Evolutionary conservation across 192 early-diverging fungal genomes (phyloP).

Genomic region (Umbelopsis vinacea): DNA sequence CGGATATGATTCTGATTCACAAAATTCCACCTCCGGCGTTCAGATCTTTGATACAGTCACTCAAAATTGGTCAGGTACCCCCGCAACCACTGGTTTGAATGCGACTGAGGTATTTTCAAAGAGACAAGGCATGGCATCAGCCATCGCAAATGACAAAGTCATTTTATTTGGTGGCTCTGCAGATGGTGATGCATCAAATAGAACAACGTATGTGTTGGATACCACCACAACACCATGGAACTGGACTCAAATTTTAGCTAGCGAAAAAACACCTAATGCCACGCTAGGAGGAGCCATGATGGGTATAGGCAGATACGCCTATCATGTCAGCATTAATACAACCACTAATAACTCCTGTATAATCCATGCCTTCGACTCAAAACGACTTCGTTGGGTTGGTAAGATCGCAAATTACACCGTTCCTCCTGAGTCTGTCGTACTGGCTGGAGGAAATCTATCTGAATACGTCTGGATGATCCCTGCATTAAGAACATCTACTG

Average conservation of each 20-base stretch:
- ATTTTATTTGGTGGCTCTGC: constrained; percentile 11
- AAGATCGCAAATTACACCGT: not conserved
- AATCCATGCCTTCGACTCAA: constrained; percentile 11
- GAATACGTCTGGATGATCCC: constrained; percentile 11
- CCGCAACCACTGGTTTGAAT: not conserved
- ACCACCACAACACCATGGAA: constrained; percentile 8
- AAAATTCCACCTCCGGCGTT: not conserved
- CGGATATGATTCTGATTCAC: not conserved
- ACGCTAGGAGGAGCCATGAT: not conserved
- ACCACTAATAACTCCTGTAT: constrained; percentile 12
- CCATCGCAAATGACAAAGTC: constrained; percentile 2
- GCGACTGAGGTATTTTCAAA: not conserved
- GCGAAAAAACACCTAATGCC: not conserved
- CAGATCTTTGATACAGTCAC: not conserved
- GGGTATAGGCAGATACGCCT: constrained; percentile 16
- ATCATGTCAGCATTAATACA: not conserved
- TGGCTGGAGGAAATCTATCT: constrained; percentile 1
- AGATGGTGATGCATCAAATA: not conserved
- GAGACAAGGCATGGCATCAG: not conserved
- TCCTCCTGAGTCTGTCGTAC: not conserved
- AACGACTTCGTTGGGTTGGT: constrained; percentile 4
- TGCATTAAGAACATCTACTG: not conserved
- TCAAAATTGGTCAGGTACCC: not conserved
- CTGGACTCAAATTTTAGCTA: not conserved
- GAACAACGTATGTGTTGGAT: constrained; percentile 7